Evolutionary conservation across 768 basidiomycete species (phyloP).

Genomic region (Trametes cingulata): DNA sequence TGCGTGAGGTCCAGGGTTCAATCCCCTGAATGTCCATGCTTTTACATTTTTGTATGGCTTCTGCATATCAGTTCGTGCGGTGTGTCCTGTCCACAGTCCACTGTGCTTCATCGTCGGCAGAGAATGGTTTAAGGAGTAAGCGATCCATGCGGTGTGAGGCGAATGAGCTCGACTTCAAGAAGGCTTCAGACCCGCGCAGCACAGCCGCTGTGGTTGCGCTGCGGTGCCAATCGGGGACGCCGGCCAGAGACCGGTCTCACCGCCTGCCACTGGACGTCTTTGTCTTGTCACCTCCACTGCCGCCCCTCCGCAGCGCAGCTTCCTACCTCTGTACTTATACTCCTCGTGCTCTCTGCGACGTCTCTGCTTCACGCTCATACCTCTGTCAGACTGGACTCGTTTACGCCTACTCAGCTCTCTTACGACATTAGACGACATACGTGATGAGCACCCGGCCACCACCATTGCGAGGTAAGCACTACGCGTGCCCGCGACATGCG

Average conservation of each 20-base stretch:
- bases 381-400: neutral
- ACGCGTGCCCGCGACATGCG: neutral
- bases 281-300: neutral
- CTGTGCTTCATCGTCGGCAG: too few relatives aligned
- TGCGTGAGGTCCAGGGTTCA: constrained; percentile 39
- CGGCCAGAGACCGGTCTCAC: neutral
- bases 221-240: neutral
- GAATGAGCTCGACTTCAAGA: too few relatives aligned
- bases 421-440: neutral
- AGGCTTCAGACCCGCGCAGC: neutral
- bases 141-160: too few relatives aligned
- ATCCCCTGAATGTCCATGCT: constrained; percentile 34
- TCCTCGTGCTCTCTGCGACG: constrained; percentile 6
- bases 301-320: neutral
- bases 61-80: too few relatives aligned
- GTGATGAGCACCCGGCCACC: constrained; percentile 15
- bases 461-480: constrained; percentile 12
- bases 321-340: constrained; percentile 11
- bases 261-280: neutral
- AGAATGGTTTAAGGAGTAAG: too few relatives aligned
- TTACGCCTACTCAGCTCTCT: neutral
- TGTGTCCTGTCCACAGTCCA: too few relatives aligned
- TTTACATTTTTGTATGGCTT: too few relatives aligned
- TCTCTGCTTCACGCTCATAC: constrained; percentile 16
- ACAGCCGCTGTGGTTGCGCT: neutral